phyloP scores from a whole-genome alignment of 305 asterid species.

The Solanum hybrid region DNA sequence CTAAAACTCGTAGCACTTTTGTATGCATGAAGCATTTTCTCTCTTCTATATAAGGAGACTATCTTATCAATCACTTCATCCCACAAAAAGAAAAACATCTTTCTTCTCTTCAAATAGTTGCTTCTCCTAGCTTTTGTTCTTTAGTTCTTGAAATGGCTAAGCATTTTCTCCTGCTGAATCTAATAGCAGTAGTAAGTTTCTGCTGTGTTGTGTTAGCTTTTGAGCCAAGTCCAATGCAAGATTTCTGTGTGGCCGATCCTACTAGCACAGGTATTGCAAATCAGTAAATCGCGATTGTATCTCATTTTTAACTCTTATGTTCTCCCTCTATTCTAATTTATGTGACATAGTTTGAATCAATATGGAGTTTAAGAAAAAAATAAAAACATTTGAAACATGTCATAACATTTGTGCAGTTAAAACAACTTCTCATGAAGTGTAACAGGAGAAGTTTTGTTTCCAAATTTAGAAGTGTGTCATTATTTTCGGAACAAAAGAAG shows the following conservation, averaged over 20 bases:
- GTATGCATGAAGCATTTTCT: not conserved
- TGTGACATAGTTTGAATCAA: not conserved
- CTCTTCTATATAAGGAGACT: not conserved
- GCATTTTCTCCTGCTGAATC: not conserved
- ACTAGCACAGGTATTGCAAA: not conserved
- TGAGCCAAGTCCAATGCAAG: constrained; percentile 11
- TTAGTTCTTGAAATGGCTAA: not conserved
- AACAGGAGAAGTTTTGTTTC: not conserved
- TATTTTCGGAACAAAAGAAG: not conserved
- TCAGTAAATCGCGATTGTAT: too few relatives aligned
- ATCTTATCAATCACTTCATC: not conserved
- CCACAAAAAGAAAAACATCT: not conserved
- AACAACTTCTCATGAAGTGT: not conserved
- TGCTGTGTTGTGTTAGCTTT: not conserved
- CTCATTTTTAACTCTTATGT: not conserved
- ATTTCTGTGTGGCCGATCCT: constrained; percentile 11
- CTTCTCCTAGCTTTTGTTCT: not conserved
- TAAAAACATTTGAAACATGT: not conserved
- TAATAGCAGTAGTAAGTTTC: not conserved
- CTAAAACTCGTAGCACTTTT: not conserved
- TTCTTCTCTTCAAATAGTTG: not conserved
- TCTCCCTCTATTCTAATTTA: not conserved
- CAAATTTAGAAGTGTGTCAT: not conserved
- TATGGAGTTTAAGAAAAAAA: not conserved
- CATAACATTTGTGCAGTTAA: not conserved